Base-by-base conservation (phyloP, 768 basidiomycete genomes). In the Mycena galericulata region DNA sequence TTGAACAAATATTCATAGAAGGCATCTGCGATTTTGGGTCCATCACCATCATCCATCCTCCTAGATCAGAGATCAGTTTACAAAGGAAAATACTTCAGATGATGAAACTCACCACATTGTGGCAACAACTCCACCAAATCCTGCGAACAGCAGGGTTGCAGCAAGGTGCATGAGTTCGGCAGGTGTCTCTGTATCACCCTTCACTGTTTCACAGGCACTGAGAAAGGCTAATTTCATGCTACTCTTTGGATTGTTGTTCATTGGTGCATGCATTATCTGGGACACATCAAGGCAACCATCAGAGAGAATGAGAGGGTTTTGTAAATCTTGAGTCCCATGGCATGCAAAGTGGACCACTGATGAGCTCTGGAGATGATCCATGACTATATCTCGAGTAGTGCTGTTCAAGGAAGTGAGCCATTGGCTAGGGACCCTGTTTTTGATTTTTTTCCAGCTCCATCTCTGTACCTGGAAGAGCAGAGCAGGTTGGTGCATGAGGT, bases 321-420 rank as follows among this genome's bases (percentile, higher is more conserved):
- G 10, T 18, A 53, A 3, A 51, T 81, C 69, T 40, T 82, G 74
- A 36, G 63, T 68, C 12, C 75, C 78, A 2, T 78, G 77, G 47
- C 80, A 81, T 1, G 80, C 77, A 18, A 83, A 69, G 62, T 84
- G 81, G 3, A 78, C 76, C 4, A 75, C 55, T 4, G 55, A 57
- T 29, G 45, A 50, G 27, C 32, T 45, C 38, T 51, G 41, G 30
- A 73, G 68, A 65, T 60, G 36, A 5, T 34, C 3, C 26, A 67
- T 26, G 24, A 71, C 66, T 15, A 40, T 15, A 9, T 32, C 24
- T 2, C 38, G 5, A n/a, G 29, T 60, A n/a, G 66, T 36, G 67
- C 32, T 17, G 32, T 27, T 6, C n/a, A n/a, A n/a, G n/a, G n/a
- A n/a, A n/a, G n/a, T n/a, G n/a, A n/a, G n/a, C n/a, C n/a, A n/a